These are phyloP conservation scores for Colletotrichum scovillei DNA, from an alignment of 2,329 filamentous ascomycete genomes.

Conservation along the genomic window DNA sequence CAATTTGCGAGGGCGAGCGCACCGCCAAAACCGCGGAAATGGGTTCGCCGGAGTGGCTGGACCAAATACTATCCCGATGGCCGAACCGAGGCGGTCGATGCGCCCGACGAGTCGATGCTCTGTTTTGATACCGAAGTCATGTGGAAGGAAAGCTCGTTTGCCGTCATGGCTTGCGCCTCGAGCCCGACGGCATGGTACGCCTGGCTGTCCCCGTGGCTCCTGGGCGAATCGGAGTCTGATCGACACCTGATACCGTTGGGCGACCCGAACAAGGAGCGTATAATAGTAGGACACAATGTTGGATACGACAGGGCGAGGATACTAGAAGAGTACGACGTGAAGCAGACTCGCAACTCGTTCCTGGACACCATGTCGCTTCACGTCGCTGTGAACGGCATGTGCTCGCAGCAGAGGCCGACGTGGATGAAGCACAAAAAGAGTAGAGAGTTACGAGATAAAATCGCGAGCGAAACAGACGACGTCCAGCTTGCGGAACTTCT, in stretches of 20 bases:
- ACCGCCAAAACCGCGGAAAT: constrained; percentile 73
- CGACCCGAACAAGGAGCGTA: constrained; percentile 75
- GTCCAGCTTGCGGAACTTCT: constrained; percentile 78
- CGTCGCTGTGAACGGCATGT: constrained; percentile 99
- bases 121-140: constrained; percentile 98
- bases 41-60: constrained; percentile 87
- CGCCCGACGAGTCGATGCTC: constrained; percentile 83
- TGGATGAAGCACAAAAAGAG: constrained; percentile 98
- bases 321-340: constrained; percentile 86
- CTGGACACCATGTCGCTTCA: constrained; percentile 98
- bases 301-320: constrained; percentile 93
- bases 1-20: constrained; percentile 74
- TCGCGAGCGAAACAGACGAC: constrained; percentile 77
- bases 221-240: constrained; percentile 82
- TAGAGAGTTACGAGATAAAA: constrained; percentile 83
- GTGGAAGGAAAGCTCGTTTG: constrained; percentile 92
- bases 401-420: constrained; percentile 92
- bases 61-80: constrained; percentile 89
- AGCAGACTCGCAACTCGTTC: constrained; percentile 87
- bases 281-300: constrained; percentile 94
- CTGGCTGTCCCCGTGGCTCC: constrained; percentile 95
- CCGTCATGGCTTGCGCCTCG: constrained; percentile 95
- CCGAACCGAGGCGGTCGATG: constrained; percentile 74
- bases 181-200: constrained; percentile 95
- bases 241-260: constrained; percentile 90